phyloP scores from a whole-genome alignment of 352 stramenopile genomes.

The Phytophthora tubulina region DNA sequence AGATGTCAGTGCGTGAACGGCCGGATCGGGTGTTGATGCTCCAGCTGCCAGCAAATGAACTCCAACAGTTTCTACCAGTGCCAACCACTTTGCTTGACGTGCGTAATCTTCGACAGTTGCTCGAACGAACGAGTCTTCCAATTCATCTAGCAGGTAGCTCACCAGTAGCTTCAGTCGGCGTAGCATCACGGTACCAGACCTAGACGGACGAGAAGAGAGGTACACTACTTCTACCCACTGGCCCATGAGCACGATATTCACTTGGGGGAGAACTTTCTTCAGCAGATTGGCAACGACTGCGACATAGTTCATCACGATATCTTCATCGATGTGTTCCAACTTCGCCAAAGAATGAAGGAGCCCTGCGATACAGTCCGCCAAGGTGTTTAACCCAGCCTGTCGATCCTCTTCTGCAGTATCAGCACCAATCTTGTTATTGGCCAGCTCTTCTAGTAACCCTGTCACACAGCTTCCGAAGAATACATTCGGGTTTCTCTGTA shows the following conservation, averaged over 20 bases:
- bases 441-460: conserved; percentile 41
- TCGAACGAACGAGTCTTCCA: conserved; percentile 67
- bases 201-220: conserved; percentile 50
- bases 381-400: conserved; percentile 61
- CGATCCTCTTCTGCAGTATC: conserved; percentile 67
- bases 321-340: conserved; percentile 26
- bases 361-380: conserved; percentile 63
- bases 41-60: conserved; percentile 54
- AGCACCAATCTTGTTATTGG: conserved; percentile 48
- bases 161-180: conserved; percentile 29
- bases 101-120: conserved; percentile 75
- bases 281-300: conserved; percentile 46
- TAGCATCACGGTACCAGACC: conserved; percentile 29
- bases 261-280: conserved; percentile 55
- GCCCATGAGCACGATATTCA: conserved; percentile 67
- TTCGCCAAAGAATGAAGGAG: conserved; percentile 57
- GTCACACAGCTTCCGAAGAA: conserved; percentile 46
- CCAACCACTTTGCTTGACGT: conserved; percentile 80
- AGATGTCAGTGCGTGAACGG: conserved; percentile 25
- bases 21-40: conserved; percentile 10
- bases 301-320: conserved; percentile 23
- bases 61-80: conserved; percentile 59
- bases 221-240: conserved; percentile 73
- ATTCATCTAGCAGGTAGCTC: conserved; percentile 53
- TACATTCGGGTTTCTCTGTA: conserved; percentile 46